Evolutionary conservation across 2,329 filamentous ascomycete species (phyloP), one percentile per base, ranked within the genome.

Genomic region (Fusarium sp.): DNA sequence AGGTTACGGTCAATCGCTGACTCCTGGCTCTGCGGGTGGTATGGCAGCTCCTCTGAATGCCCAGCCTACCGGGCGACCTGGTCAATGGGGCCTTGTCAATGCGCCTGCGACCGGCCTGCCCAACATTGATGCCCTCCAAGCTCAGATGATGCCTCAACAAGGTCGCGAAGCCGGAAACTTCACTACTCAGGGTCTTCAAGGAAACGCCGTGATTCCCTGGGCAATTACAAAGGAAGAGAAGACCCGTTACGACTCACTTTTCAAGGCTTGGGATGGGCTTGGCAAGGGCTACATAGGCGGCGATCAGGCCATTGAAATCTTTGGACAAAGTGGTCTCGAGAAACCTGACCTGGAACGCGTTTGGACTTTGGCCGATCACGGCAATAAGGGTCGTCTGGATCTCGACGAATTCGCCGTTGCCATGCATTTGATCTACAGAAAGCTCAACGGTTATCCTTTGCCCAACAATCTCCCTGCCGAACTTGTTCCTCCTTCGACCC

Each of bases 181-280:
- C 75, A 97, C 93, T 10, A 95, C 94, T 3, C 89, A 91, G 62
- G 95, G 95, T 7, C 86, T 99, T 12, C 90, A 93, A 68, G 96
- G 96, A 55, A 98, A 97, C 81, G 96, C 96, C 1, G 95, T 93
- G 10, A 95, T 99, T 76, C 96, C 96, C 0, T 99, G 96, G 96
- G 94, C 96, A 18, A 96, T 99, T 64, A 99, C 96, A 7, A 99
- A 99, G 80, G 94, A 98, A 69, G 96, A 99, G 81, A 99, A 99
- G 85, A 95, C 92, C 66, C 92, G 97, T 68, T 99, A 99, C 73
- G 96, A 99, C 80, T 88, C 93, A 64, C 88, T 98, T 34, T 99
- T 99, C 85, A 92, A 90, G 70, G 94, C 94, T 7, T 99, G 96
- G 96, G 96, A 99, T 81, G 96, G 96, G 4, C 89, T 99, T 69